These are phyloP conservation scores for Phytophthora foliorum DNA, from an alignment of 352 stramenopile genomes.

Conservation along the genomic window DNA sequence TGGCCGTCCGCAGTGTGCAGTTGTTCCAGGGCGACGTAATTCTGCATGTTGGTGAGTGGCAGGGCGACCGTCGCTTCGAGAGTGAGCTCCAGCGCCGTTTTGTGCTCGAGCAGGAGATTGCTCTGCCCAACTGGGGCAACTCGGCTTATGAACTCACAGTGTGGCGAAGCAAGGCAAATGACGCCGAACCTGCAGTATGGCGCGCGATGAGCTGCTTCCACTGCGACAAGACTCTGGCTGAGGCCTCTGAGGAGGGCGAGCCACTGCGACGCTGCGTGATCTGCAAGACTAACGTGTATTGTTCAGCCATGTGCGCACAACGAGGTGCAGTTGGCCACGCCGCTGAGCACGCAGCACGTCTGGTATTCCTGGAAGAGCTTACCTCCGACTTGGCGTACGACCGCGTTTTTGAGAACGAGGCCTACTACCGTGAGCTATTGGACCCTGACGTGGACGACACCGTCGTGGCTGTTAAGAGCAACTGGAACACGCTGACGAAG, in stretches of 20 bases:
- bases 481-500: conserved; percentile 53
- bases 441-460: conserved; percentile 46
- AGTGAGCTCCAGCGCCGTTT: conserved; percentile 65
- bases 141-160: conserved; percentile 80
- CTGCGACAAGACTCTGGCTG: conserved; percentile 52
- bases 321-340: conserved; percentile 50
- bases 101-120: conserved; percentile 57
- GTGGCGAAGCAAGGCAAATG: conserved; percentile 61
- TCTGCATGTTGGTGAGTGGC: conserved; percentile 83
- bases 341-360: conserved; percentile 72
- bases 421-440: conserved; percentile 66
- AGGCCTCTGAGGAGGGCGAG: conserved; percentile 48
- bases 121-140: conserved; percentile 85
- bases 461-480: conserved; percentile 51
- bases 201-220: too few species aligned
- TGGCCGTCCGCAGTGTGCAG: conserved; percentile 66
- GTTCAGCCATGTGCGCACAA: conserved; percentile 59
- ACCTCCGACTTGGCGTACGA: conserved; percentile 46
- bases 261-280: conserved; percentile 72
- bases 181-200: conserved; percentile 19
- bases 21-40: conserved; percentile 74
- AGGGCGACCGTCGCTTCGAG: conserved; percentile 78
- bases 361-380: conserved; percentile 74
- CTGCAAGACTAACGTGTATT: conserved; percentile 88
- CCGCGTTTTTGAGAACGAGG: conserved; percentile 63